A percentile compares a stretch with the other conserved stretches of the same genome.
Conservation (phyloP, 495 filamentous ascomycete genomes). For the Talaromyces adpressus region DNA sequence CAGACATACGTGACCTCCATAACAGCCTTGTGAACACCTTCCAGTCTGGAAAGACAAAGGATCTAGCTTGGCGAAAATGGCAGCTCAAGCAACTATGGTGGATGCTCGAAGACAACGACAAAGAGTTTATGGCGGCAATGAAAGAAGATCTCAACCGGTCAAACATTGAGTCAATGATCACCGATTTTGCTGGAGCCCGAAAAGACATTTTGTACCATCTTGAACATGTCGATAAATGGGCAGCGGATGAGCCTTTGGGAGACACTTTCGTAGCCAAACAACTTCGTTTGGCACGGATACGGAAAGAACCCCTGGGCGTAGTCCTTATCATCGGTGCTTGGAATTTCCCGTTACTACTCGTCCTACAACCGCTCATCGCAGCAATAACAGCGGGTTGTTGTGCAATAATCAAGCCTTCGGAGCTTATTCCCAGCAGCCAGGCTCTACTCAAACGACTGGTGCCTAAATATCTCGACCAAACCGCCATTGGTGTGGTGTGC, state of each 20-base stretch:
- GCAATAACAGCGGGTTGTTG: conserved; percentile 84
- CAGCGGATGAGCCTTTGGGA: conserved; percentile 60
- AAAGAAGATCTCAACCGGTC: conserved; percentile 66
- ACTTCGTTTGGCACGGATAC: conserved; percentile 56
- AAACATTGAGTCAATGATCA: conserved; percentile 54
- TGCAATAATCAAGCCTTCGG: conserved; percentile 75
- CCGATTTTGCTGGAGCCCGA: conserved; percentile 57
- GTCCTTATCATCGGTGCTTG: conserved; percentile 82
- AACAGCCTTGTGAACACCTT: conserved; percentile 22
- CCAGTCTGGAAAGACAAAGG: conserved; percentile 24
- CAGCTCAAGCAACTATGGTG: conserved; percentile 45
- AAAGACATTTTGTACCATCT: conserved; percentile 66
- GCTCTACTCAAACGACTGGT: conserved; percentile 68
- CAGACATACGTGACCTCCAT: conserved; percentile 13
- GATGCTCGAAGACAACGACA: conserved; percentile 60
- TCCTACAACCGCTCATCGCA: conserved; percentile 67
- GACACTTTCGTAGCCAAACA: conserved; percentile 53
- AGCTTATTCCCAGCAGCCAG: conserved; percentile 60
- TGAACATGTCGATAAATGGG: conserved; percentile 65
- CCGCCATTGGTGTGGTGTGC: conserved; percentile 63
- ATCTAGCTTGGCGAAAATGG: conserved; percentile 34
- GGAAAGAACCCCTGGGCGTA: conserved; percentile 76
- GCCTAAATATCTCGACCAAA: conserved; percentile 58
- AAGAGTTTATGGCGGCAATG: conserved; percentile 57
- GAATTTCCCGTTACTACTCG: conserved; percentile 76